Base-by-base conservation (phyloP, 352 stramenopile species). In the Pythium scleroteichum region DNA sequence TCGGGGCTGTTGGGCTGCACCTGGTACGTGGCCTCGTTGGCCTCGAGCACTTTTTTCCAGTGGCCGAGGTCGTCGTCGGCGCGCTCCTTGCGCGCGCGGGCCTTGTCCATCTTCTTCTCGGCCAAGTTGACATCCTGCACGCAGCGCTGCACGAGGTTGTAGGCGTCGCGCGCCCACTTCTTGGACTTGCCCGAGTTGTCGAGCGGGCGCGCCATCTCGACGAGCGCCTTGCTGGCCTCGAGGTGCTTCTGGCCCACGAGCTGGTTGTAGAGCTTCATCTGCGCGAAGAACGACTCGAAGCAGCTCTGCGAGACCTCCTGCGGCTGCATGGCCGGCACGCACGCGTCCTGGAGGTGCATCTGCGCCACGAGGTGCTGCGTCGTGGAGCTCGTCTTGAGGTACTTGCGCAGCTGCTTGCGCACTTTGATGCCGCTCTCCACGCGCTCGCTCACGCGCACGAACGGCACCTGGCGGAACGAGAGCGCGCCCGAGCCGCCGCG, bases 101-200 rank as follows among this genome's bases (percentile, higher is more conserved):
- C 75, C 50, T 90, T 88, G 42, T 91, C 83, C 78, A 92, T 93
- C 64, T 90, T 91, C 59, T 79, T 83, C 51, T 92, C 83, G 4
- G 81, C 80, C 19, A 77, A 6, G 13, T 66, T 66, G 22, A 94
- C 85, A 46, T 94, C 83, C 39, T 81, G 68, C 27, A 94, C 85
- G 59, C 83, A 85, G 44, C 82, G 81, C 58, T 94, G 85, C 33
- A 94, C 83, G 4, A 79, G 56, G 40, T 94, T 92, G 69, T 94
- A 92, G 8, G 78, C 76, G 35, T 94, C 85, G 39, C 79, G 66
- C 8, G 78, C 76, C 85, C 85, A 94, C 46, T 90, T 89, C 14
- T 72, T 71, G 24, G 84, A 82, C 29, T 86, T 85, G 19, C 79
- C 79, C 14, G 83, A 82, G 60, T 92, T 77, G 27, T 94, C 83